Conservation (phyloP, 164 flowering plant genomes). For the Vitis vinifera region DNA sequence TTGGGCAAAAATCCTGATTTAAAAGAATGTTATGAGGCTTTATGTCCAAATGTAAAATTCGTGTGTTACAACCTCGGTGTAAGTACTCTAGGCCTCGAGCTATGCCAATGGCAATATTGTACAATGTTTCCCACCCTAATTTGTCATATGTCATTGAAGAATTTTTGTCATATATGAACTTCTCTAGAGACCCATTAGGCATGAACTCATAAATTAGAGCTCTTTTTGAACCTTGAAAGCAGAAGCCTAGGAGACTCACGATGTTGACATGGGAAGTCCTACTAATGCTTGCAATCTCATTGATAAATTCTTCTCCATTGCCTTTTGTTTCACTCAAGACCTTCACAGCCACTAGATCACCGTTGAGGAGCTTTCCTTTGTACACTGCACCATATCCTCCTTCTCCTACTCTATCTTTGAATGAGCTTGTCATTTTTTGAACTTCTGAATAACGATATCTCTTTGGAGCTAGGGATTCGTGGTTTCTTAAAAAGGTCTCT, state of each 20-base stretch:
- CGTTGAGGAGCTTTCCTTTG: conserved; percentile 39
- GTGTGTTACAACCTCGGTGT: conserved; percentile 47
- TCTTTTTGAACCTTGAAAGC: conserved; percentile 31
- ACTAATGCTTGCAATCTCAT: conserved; percentile 36
- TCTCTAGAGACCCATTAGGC: conserved; percentile 43
- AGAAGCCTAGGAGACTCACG: conserved; percentile 35
- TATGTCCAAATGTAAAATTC: conserved; percentile 46
- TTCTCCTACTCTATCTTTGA: conserved; percentile 37
- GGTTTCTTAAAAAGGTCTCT: conserved; percentile 20
- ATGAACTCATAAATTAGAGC: conserved; percentile 44
- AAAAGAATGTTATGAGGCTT: conserved; percentile 48
- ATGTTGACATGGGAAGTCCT: conserved; percentile 39
- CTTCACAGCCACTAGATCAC: conserved; percentile 44
- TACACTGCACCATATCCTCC: conserved; percentile 52
- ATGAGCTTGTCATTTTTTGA: conserved; percentile 37
- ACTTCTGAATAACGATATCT: conserved; percentile 34
- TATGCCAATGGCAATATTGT: conserved; percentile 35
- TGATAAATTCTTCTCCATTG: conserved; percentile 30
- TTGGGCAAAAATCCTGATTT: conserved; percentile 37
- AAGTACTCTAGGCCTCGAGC: conserved; percentile 46
- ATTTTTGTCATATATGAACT: conserved; percentile 10
- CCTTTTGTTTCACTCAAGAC: conserved; percentile 28
- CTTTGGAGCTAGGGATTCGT: conserved; percentile 21
- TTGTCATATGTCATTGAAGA: not conserved
- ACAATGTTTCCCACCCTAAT: conserved; percentile 24